Base-by-base conservation (phyloP, 2,329 filamentous ascomycete species). In the Alternaria metachromatica region DNA sequence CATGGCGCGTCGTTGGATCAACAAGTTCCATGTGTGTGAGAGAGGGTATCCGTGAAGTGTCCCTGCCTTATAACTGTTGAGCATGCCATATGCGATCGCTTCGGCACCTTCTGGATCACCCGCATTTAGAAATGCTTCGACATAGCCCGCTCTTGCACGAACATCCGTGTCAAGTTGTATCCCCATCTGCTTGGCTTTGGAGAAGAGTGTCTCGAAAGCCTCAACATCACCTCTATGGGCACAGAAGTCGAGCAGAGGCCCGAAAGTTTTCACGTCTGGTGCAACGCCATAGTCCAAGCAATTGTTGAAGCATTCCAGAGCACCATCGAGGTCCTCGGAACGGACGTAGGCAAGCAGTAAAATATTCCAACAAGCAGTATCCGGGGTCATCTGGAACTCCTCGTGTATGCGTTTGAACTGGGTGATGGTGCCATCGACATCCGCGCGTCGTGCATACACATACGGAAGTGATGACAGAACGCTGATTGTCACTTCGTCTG, bases 21-120 rank as follows among this genome's bases (percentile, higher is more conserved):
- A 81, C 57, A 88, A 85, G 74, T 97, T 97, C 92, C 92, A 97
- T 74, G 93, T 87, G 30, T 85, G 82, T 3, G 89, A 89, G 21
- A 86, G 82, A 2, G 85, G 82, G 26, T 73, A 44, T 1, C 88
- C 85, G 18, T 83, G 76, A 1, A 88, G 76, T 5, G 63, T 68
- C 20, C 75, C 77, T 26, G 66, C 57, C 57, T 66, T 65, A 63
- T 74, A 73, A 48, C 68, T 85, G 53, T 86, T 75, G 30, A 89
- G 87, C 53, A 92, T 82, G 43, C 81, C 81, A 76, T 89, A 85
- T 4, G 90, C 90, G 69, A 88, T 83, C 11, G 70, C 68, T 58
- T 82, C 75, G 6, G 83, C 84, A 46, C 74, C 72, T 21, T 80
- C 72, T 2, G 80, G 41, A 28, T 84, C 79, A 25, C 76, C 86